phyloP scores from a whole-genome alignment of 257 asterid genomes.

The Petrea volubilis region DNA sequence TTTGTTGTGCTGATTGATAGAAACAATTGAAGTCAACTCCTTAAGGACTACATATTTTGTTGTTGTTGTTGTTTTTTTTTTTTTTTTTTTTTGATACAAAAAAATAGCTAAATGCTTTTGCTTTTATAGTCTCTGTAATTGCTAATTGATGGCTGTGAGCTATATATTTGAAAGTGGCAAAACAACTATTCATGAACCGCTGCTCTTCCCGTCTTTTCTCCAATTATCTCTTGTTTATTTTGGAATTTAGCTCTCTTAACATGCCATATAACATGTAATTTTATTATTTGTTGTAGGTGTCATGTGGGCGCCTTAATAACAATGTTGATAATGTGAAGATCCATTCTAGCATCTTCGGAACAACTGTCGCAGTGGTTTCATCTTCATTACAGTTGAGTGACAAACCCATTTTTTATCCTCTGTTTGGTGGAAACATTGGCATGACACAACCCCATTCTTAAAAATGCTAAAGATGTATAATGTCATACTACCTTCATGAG shows the following conservation, averaged over 20 bases:
- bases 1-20: background rate
- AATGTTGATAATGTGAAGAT: conserved; percentile 51
- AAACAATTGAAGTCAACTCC: background rate
- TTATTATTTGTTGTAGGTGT: conserved; percentile 37
- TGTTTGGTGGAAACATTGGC: too few species aligned
- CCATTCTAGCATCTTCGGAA: conserved; percentile 60
- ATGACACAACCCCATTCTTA: background rate
- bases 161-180: background rate
- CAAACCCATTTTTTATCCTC: background rate
- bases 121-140: background rate
- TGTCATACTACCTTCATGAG: background rate
- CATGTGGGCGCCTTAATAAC: conserved; percentile 29
- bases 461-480: background rate
- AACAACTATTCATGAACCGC: background rate
- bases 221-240: conserved; percentile 1
- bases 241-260: background rate
- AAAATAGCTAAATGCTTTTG: background rate
- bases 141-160: background rate
- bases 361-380: conserved; percentile 37
- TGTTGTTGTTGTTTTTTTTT: background rate
- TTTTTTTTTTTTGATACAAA: background rate
- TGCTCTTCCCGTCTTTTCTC: background rate
- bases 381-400: conserved; percentile 34
- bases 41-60: background rate
- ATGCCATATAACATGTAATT: background rate